Base-by-base conservation (phyloP, 768 basidiomycete genomes). In the Fomitopsis pulvina region DNA sequence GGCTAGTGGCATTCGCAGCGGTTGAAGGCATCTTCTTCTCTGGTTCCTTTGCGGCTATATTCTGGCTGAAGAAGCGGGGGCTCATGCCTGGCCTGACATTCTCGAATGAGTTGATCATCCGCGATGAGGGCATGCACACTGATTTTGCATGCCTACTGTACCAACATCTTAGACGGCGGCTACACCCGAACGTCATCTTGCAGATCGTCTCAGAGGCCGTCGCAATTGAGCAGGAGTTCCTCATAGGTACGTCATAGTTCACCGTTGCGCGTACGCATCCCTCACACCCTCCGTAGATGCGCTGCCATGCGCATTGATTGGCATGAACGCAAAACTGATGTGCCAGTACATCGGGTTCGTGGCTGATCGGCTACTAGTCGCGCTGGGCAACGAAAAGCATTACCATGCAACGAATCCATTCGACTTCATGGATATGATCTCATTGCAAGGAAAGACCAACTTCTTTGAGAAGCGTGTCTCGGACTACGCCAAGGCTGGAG, bases 11-110 rank as follows among this genome's bases (percentile, higher is more conserved):
- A 2, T 96, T 97, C 60, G 92, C 94, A 7, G 92, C 92, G 1
- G 92, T 97, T 16, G 94, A 97, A 63, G 93, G 94, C 27, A 89
- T 97, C 48, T 97, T 97, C 73, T 97, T 98, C 69, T 93, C 91
- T 0, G 92, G 89, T 4, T 89, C 87, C 1, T 94, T 94, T 57
- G 91, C 94, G 0, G 80, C 90, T 37, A 92, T 97, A 57, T 96
- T 96, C 68, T 96, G 94, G 93, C 62, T 97, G 53, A 96, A 96
- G 80, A 96, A 96, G 70, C 81, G 94, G 7, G 94, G 94, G 6
- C 75, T 97, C n/a, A 93, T 96, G 92, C 92, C 93, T 25, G 94
- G 94, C 20, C 73, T 97, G 24, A 93, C 94, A 0, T 96, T 94
- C 68, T 95, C 92, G 14, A 97, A 97, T 63, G 94, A 96, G 66